These are phyloP conservation scores for Penicillium polonicum DNA, from an alignment of 2,329 filamentous ascomycete genomes.

Conservation along the genomic window DNA sequence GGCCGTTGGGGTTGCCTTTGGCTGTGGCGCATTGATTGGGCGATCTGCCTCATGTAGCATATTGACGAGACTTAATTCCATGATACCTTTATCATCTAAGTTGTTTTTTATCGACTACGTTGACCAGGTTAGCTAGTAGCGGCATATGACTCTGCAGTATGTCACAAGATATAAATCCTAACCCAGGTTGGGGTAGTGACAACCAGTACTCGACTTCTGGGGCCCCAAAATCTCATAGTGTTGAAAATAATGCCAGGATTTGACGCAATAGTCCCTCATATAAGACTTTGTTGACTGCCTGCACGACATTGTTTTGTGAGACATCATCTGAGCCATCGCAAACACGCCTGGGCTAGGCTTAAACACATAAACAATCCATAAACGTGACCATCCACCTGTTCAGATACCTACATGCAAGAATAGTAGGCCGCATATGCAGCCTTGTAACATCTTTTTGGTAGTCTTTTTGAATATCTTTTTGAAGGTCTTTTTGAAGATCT, in stretches of 20 bases:
- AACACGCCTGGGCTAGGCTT: neutral
- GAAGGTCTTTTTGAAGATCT: too few relatives aligned
- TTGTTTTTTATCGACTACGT: neutral
- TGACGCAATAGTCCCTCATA: neutral
- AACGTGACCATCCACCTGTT: neutral
- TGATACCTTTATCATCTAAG: constrained; percentile 22
- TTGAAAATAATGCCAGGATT: neutral
- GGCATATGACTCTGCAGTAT: neutral
- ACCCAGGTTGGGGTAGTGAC: neutral
- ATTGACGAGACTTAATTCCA: constrained; percentile 32
- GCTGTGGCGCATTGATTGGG: constrained; percentile 25
- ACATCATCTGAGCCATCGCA: neutral
- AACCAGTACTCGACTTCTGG: neutral
- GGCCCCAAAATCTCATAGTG: neutral
- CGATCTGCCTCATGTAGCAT: constrained; percentile 29
- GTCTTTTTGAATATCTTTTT: neutral
- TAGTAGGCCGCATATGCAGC: neutral
- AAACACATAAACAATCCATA: neutral
- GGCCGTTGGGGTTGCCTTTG: constrained; percentile 24
- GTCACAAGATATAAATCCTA: neutral
- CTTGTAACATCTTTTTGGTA: neutral
- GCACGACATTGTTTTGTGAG: neutral
- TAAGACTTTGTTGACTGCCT: neutral
- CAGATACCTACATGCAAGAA: neutral
- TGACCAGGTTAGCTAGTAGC: neutral